phyloP scores from a whole-genome alignment of 148 eudicot species.

The Fallopia convolvulus region DNA sequence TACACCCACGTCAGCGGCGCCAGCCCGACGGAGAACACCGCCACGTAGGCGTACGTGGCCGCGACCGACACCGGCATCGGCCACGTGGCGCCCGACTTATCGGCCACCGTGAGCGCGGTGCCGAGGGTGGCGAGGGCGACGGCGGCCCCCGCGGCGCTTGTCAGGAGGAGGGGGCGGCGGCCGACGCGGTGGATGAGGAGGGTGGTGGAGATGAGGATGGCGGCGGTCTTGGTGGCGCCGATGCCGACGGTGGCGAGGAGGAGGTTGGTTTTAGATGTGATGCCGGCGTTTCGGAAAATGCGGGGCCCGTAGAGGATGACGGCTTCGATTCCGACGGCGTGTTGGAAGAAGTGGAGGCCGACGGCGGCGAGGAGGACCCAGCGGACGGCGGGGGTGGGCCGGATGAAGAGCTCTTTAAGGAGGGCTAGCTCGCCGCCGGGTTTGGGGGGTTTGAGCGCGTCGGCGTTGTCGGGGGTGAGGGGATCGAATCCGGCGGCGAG shows the following conservation, averaged over 20 bases:
- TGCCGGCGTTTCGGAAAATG: constrained; percentile 64
- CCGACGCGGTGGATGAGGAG: constrained; percentile 50
- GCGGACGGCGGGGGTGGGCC: constrained; percentile 43
- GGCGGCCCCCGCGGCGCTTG: constrained; percentile 38
- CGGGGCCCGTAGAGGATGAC: constrained; percentile 64
- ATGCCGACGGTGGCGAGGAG: constrained; percentile 54
- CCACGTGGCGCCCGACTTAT: constrained; percentile 35
- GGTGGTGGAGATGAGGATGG: constrained; percentile 30
- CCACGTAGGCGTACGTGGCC: constrained; percentile 32
- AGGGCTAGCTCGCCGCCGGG: constrained; percentile 20
- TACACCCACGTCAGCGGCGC: constrained; percentile 78
- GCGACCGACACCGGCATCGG: constrained; percentile 39
- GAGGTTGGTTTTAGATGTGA: constrained; percentile 26
- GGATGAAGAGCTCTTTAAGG: constrained; percentile 49
- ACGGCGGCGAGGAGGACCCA: constrained; percentile 50
- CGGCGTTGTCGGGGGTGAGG: constrained; percentile 15
- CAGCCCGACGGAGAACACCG: constrained; percentile 58
- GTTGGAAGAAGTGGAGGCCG: constrained; percentile 78
- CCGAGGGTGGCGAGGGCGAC: constrained; percentile 36
- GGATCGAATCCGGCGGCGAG: constrained; percentile 21
- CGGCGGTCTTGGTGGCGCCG: constrained; percentile 40
- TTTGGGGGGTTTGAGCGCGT: neutral
- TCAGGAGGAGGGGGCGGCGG: constrained; percentile 46
- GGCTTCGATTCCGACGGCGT: constrained; percentile 70
- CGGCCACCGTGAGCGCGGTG: constrained; percentile 28